Conservation (phyloP, 495 filamentous ascomycete genomes). For the Penicillium nucicola region DNA sequence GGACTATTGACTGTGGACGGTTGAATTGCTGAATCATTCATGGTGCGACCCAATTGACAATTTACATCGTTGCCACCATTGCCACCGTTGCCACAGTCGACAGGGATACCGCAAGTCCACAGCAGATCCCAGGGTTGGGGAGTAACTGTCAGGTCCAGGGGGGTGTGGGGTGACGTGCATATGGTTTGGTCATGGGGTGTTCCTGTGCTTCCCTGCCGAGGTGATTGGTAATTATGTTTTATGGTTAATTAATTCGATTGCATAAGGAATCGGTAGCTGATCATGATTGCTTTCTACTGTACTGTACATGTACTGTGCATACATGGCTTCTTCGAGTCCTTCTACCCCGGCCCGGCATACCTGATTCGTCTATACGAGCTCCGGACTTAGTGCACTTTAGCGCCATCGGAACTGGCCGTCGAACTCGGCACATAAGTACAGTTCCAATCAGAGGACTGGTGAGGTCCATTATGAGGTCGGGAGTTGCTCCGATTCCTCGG, state of each 20-base stretch:
- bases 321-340: too few species aligned
- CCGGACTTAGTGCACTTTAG: neutral
- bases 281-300: too few species aligned
- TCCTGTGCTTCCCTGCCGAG: neutral
- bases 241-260: too few species aligned
- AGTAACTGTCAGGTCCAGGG: slow-evolving; percentile 22
- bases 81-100: neutral
- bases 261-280: too few species aligned
- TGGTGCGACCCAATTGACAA: neutral
- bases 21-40: neutral
- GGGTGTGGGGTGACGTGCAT: slow-evolving; percentile 1
- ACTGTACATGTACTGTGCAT: too few species aligned
- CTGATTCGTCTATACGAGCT: neutral
- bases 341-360: neutral
- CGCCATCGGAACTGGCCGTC: neutral
- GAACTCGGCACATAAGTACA: neutral
- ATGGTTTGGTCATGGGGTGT: neutral
- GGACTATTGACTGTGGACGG: neutral
- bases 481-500: slow-evolving; percentile 9
- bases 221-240: too few species aligned
- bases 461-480: neutral
- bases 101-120: slow-evolving; percentile 3
- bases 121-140: slow-evolving; percentile 20
- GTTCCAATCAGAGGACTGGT: too few species aligned
- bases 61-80: slow-evolving; percentile 1